phyloP scores from a whole-genome alignment of 75 land plant genomes.

The Cupressus sempervirens region DNA sequence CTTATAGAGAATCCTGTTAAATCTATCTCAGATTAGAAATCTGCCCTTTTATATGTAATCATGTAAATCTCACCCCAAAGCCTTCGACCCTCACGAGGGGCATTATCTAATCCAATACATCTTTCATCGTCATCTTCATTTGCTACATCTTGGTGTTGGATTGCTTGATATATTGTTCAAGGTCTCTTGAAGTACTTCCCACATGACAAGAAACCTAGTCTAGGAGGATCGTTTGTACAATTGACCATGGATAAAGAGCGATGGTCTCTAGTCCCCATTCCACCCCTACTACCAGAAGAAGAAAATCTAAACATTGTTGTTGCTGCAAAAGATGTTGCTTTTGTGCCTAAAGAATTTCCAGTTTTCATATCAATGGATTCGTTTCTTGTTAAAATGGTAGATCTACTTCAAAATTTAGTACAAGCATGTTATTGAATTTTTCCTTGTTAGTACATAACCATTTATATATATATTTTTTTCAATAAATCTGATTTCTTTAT shows the following conservation, averaged over 20 bases:
- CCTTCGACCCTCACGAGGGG: slow-evolving; percentile 70
- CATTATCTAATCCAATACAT: slow-evolving; percentile 54
- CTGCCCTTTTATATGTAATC: slow-evolving; percentile 79
- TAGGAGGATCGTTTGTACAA: slow-evolving; percentile 49
- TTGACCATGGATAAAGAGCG: slow-evolving; percentile 40
- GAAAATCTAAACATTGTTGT: no score
- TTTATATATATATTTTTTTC: no score
- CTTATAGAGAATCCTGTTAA: slow-evolving; percentile 25
- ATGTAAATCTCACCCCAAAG: slow-evolving; percentile 92
- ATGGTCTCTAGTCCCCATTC: slow-evolving; percentile 55
- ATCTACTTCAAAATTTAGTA: no score
- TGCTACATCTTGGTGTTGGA: slow-evolving; percentile 71
- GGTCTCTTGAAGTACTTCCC: slow-evolving; percentile 79
- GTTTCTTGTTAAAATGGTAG: no score
- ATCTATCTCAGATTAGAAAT: slow-evolving; percentile 30
- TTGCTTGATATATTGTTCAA: slow-evolving; percentile 85
- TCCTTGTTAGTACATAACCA: no score
- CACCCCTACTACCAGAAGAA: no score
- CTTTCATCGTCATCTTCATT: slow-evolving; percentile 93
- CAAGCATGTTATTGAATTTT: no score
- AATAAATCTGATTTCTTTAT: no score
- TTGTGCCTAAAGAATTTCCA: no score
- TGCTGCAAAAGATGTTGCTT: no score
- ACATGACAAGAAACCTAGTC: slow-evolving; percentile 61
- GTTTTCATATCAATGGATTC: no score